Evolutionary conservation across 352 stramenopile genomes (phyloP), one percentile per base, ranked within the genome.

Genomic region (Phytopythium vexans): DNA sequence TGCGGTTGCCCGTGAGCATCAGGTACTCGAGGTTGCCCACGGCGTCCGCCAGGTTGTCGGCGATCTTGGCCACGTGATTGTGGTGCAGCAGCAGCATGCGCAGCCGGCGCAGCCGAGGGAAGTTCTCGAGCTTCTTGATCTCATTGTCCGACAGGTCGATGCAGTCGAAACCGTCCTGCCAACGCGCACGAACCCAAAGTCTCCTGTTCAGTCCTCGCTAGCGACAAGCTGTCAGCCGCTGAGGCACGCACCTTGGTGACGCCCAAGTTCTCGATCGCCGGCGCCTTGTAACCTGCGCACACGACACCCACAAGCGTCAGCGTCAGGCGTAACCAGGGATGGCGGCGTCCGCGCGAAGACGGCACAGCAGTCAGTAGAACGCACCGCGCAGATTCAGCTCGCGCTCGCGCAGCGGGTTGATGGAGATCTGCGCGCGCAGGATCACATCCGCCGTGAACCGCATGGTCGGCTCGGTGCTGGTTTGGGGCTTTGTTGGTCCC

Each of bases 71-170:
- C 52, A 98, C 86, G 68, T 95, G 73, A 62, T 98, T 98, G 77
- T 97, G 97, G 65, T 95, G 82, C 41, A 97, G 62, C 36, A 98
- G 67, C 54, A 98, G 64, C 74, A 93, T 96, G n/a, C 83, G 89
- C 44, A 98, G 70, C 12, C 92, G 77, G 35, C 74, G 74, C 52
- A 96, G 77, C 3, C 82, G 70, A 45, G 92, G 92, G 52, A 98
- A 97, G 76, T 97, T 97, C 68, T 97, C 93, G 1, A 98, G 70
- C 65, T 91, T 96, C 65, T 96, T 95, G 56, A 98, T 93, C 61
- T 98, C 90, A 63, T 98, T 98, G 68, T 98, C 93, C 58, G 84
- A 95, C 33, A 98, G 70, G 57, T 98, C 93, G 39, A 98, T 88
- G 60, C 88, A 96, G 70, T 98, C 93, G 51, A 96, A 97, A 12